Conservation (phyloP, 2,329 filamentous ascomycete genomes). For the Penicillium griseofulvum region DNA sequence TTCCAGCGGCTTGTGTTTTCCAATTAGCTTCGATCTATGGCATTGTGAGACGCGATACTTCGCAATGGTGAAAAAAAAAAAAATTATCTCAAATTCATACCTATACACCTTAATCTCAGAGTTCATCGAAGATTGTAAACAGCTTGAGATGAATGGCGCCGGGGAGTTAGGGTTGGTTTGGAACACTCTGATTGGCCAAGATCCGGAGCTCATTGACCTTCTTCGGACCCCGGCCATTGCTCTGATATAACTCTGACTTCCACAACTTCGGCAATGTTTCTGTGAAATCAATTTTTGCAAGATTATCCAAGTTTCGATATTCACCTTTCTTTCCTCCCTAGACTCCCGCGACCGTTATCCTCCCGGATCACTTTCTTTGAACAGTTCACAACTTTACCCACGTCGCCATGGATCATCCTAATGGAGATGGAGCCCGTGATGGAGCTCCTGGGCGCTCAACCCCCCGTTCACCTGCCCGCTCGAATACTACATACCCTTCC, state of each 20-base stretch:
- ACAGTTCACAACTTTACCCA: background rate
- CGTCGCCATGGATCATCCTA: conserved; percentile 1
- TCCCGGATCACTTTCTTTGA: background rate
- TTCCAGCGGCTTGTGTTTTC: background rate
- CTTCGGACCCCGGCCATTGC: background rate
- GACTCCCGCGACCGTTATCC: background rate
- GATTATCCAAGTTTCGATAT: background rate
- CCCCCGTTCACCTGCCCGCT: background rate
- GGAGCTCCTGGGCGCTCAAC: background rate
- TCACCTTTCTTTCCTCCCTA: background rate
- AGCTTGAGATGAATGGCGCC: background rate
- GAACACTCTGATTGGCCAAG: conserved; percentile 6
- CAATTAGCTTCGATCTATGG: background rate
- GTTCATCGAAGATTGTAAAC: background rate
- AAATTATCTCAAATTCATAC: background rate
- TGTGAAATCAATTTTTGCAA: background rate
- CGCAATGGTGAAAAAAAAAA: background rate
- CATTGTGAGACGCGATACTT: background rate
- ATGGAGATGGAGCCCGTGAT: background rate
- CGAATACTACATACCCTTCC: background rate
- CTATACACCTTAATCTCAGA: background rate
- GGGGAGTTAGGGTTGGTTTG: conserved; percentile 2
- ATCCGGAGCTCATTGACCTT: conserved; percentile 2
- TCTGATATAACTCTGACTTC: conserved; percentile 2
- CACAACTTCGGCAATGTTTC: background rate